Base-by-base conservation (phyloP, 352 stramenopile species). In the Phytophthora tubulina region DNA sequence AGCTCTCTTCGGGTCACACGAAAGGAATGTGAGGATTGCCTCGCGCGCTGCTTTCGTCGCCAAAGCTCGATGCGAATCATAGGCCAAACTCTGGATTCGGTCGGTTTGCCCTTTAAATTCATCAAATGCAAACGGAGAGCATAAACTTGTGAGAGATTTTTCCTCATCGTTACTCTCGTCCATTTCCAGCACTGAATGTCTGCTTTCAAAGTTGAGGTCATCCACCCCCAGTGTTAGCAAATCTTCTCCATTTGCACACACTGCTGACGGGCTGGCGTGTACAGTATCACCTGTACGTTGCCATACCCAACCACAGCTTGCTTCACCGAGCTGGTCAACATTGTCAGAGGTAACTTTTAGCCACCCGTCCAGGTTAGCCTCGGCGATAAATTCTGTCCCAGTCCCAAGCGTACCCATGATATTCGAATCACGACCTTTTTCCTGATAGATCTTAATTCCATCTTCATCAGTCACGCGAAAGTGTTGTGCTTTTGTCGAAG, bases 111-210 rank as follows among this genome's bases (percentile, higher is more conserved):
- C 82, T 61, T 92, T 92, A 6, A 94, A 63, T 7, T 73, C 72
- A 46, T 95, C 88, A 56, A 83, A 80, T 0, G 73, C 78, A 53
- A 89, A 95, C 45, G 90, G 83, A 3, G 84, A 94, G 30, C 78
- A 80, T 54, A 93, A 92, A 32, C 51, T 75, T n/a, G 78, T 69
- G 30, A 94, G 50, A 3, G 61, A 64, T n/a, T 86, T 80, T 41
- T 88, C 71, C 38, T 93, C 83, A 2, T 73, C 57, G 42, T 94
- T 92, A 54, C 67, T 81, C 44, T 89, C 76, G 38, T 92, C 81
- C 60, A 95, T 86, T 46, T 90, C 72, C 6, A 91, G 62, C 32
- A 72, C 75, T 0, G 75, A 78, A 54, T 86, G 62, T 17, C 45
- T 62, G n/a, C 33, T 56, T n/a, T 84, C 62, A 31, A 82, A 67